A percentile compares a stretch with the other conserved stretches of the same genome.
These are phyloP conservation scores for Mucuna pruriens DNA, from an alignment of 306 rosid species.

Conservation along the genomic window DNA sequence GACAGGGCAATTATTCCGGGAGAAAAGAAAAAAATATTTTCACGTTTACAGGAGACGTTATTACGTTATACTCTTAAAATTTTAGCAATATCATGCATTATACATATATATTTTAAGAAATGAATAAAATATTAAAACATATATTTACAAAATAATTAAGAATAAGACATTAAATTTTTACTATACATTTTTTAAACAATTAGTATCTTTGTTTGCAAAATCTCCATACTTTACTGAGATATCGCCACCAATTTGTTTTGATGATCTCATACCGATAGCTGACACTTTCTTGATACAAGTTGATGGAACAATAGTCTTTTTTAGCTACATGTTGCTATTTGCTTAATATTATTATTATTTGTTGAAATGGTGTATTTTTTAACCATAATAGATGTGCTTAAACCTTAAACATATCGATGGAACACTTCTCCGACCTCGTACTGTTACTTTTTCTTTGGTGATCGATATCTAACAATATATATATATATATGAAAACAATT, in stretches of 20 bases:
- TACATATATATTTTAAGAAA: too few relatives aligned
- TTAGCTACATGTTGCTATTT: neutral
- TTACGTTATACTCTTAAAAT: too few relatives aligned
- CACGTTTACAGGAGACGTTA: too few relatives aligned
- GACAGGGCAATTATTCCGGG: too few relatives aligned
- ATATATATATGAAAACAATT: neutral
- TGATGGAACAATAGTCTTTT: too few relatives aligned
- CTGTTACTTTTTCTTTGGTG: neutral
- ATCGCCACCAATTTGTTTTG: neutral
- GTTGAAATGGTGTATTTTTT: neutral
- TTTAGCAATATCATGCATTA: too few relatives aligned
- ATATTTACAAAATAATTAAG: neutral
- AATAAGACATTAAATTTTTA: too few relatives aligned
- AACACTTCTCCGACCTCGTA: neutral
- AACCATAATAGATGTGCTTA: neutral
- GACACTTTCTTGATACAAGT: too few relatives aligned
- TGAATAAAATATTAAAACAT: too few relatives aligned
- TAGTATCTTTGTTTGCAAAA: neutral
- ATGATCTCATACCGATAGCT: too few relatives aligned
- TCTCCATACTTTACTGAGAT: neutral
- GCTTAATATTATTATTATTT: neutral
- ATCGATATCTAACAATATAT: neutral
- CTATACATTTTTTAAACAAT: neutral
- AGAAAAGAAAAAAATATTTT: too few relatives aligned
- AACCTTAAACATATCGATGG: neutral